phyloP scores from a whole-genome alignment of 345 rosid species.

The Cochlearia excelsa region DNA sequence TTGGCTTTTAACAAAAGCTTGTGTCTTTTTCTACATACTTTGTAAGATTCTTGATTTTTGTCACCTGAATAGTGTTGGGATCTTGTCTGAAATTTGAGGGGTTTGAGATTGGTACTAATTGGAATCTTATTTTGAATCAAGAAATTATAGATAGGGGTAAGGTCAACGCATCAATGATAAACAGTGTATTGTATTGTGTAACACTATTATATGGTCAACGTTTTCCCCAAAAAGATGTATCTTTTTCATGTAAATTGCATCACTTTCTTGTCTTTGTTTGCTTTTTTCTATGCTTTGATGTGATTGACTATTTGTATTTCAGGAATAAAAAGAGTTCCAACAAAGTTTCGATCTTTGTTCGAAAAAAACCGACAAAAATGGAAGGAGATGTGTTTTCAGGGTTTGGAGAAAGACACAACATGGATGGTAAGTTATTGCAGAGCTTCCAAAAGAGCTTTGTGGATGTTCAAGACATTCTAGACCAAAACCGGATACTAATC shows the following conservation, averaged over 20 bases:
- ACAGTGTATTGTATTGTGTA: constrained; percentile 1
- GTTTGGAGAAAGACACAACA: constrained; percentile 49
- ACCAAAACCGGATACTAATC: constrained; percentile 76
- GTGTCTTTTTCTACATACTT: not conserved
- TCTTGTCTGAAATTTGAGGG: constrained; percentile 14
- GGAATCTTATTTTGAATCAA: constrained; percentile 20
- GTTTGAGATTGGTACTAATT: constrained; percentile 6
- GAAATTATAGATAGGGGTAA: constrained; percentile 19
- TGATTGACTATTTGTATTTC: constrained; percentile 7
- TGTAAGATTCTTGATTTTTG: constrained; percentile 15
- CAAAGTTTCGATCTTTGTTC: constrained; percentile 11
- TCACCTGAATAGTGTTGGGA: constrained; percentile 18
- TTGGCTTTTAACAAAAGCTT: constrained; percentile 19
- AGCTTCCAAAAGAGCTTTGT: constrained; percentile 73
- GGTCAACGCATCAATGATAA: constrained; percentile 24
- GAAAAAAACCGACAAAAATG: constrained; percentile 42
- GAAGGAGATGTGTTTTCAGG: constrained; percentile 72
- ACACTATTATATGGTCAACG: constrained; percentile 4
- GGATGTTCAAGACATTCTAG: constrained; percentile 77
- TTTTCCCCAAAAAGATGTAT: not conserved
- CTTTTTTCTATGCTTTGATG: not conserved
- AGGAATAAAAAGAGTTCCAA: constrained; percentile 11
- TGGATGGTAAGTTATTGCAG: constrained; percentile 61
- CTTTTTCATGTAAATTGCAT: constrained; percentile 4
- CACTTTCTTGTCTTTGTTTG: constrained; percentile 1